phyloP scores from a whole-genome alignment of 805 yeast species.

The Dipodascopsis uninucleata region DNA sequence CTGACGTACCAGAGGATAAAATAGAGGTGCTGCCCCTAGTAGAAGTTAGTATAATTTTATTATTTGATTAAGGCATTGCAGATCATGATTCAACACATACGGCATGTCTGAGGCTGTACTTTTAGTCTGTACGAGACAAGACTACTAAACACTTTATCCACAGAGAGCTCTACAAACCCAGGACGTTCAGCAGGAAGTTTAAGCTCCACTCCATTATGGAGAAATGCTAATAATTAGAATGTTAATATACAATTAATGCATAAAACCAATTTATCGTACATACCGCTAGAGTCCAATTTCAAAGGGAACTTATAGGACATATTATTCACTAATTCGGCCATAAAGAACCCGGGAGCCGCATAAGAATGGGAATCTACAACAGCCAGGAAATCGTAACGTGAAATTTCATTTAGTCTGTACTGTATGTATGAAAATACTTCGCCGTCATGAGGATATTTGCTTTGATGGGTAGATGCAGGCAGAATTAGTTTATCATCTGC shows the following conservation, averaged over 20 bases:
- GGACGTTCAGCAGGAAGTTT: conserved; percentile 45
- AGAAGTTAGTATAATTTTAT: conserved; percentile 16
- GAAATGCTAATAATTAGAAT: conserved; percentile 3
- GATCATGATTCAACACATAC: not conserved
- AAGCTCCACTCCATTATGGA: conserved; percentile 32
- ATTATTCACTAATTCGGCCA: conserved; percentile 32
- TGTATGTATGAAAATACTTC: conserved; percentile 50
- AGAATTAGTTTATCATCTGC: conserved; percentile 40
- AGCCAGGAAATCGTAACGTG: conserved; percentile 49
- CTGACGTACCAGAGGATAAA: conserved; percentile 67
- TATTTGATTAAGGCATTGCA: not conserved
- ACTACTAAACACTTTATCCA: conserved; percentile 60
- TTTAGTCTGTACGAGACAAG: conserved; percentile 50
- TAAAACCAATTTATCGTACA: too few species aligned
- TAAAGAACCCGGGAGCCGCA: conserved; percentile 25
- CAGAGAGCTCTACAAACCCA: conserved; percentile 45
- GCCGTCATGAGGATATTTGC: conserved; percentile 46
- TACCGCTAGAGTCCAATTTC: conserved; percentile 3
- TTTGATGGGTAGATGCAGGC: conserved; percentile 48
- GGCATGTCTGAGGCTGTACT: conserved; percentile 6
- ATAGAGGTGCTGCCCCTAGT: conserved; percentile 31
- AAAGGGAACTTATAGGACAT: conserved; percentile 32
- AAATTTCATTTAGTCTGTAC: conserved; percentile 40
- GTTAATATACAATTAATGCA: not conserved
- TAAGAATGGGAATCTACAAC: conserved; percentile 41